Percentiles rank a stretch among this genome's conserved stretches.
Evolutionary conservation across 140 eudicot genomes (phyloP).

Genomic region (Stevia rebaudiana): DNA sequence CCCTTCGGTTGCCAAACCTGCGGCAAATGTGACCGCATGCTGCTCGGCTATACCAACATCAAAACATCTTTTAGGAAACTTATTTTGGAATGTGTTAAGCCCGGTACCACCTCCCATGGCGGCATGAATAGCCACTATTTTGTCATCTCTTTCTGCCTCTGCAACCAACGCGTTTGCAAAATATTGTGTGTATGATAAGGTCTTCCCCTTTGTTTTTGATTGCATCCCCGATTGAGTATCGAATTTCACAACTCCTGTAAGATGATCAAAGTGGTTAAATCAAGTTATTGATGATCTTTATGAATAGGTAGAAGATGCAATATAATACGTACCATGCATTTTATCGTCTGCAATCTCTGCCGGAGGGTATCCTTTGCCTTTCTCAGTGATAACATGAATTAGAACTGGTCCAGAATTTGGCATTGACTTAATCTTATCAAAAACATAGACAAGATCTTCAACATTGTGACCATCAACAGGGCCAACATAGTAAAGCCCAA

Average conservation of each 20-base stretch:
- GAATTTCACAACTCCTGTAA: slow-evolving; percentile 67
- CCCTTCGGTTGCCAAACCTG: slow-evolving; percentile 80
- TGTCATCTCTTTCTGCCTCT: slow-evolving; percentile 56
- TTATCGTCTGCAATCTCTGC: slow-evolving; percentile 65
- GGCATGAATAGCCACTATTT: slow-evolving; percentile 71
- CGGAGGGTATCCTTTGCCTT: slow-evolving; percentile 73
- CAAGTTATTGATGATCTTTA: too few relatives aligned
- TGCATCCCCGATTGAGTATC: slow-evolving; percentile 60
- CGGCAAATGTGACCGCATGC: slow-evolving; percentile 80
- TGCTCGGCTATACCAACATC: slow-evolving; percentile 90
- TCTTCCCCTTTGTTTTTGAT: slow-evolving; percentile 29
- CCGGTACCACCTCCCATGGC: slow-evolving; percentile 97
- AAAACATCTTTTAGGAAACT: slow-evolving; percentile 51
- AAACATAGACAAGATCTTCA: slow-evolving; percentile 49
- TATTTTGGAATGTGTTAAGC: slow-evolving; percentile 51
- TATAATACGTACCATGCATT: slow-evolving; percentile 79
- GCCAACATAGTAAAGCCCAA: slow-evolving; percentile 63
- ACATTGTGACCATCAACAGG: slow-evolving; percentile 68
- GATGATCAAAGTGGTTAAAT: background rate
- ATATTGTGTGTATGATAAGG: slow-evolving; percentile 58
- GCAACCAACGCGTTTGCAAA: slow-evolving; percentile 66
- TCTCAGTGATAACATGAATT: slow-evolving; percentile 59
- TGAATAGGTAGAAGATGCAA: too few relatives aligned
- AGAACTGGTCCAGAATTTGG: slow-evolving; percentile 53
- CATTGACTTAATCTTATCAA: slow-evolving; percentile 41